phyloP scores from a whole-genome alignment of 2,329 filamentous ascomycete species.

The Botrytis cinerea region DNA sequence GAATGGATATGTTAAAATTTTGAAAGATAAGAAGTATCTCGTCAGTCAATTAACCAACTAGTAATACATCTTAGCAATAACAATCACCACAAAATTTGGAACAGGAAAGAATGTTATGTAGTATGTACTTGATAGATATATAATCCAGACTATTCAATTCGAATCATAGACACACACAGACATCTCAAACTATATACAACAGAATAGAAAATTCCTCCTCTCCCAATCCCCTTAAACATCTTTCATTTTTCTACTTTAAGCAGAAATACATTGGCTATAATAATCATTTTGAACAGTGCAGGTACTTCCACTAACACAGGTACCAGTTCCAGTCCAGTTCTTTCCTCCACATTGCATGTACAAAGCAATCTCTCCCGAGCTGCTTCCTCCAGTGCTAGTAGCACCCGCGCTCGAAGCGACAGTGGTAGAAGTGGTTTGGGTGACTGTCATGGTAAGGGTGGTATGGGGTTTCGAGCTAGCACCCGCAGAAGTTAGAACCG shows the following conservation, averaged over 20 bases:
- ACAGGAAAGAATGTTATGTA: background rate
- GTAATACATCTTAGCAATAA: background rate
- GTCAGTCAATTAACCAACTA: too few relatives aligned
- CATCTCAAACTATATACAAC: slow-evolving; percentile 13
- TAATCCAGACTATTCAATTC: background rate
- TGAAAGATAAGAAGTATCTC: background rate
- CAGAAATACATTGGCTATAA: slow-evolving; percentile 37
- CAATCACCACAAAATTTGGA: background rate
- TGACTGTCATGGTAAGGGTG: background rate
- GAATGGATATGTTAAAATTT: background rate
- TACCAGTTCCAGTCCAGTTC: slow-evolving; percentile 34
- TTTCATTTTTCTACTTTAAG: background rate
- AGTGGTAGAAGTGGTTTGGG: background rate
- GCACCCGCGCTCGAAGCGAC: slow-evolving; percentile 1
- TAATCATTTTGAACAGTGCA: slow-evolving; percentile 34
- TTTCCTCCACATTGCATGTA: slow-evolving; percentile 36
- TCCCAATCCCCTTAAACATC: background rate
- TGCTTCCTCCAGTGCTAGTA: slow-evolving; percentile 15
- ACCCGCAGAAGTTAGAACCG: slow-evolving; percentile 9
- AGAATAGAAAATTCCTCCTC: background rate
- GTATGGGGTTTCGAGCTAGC: background rate
- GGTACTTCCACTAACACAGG: slow-evolving; percentile 35
- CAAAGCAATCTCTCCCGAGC: slow-evolving; percentile 27
- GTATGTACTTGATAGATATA: background rate
- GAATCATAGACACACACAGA: background rate